These are phyloP conservation scores for Nigrospora sphaerica DNA, from an alignment of 2,329 filamentous ascomycete species.

Conservation along the genomic window DNA sequence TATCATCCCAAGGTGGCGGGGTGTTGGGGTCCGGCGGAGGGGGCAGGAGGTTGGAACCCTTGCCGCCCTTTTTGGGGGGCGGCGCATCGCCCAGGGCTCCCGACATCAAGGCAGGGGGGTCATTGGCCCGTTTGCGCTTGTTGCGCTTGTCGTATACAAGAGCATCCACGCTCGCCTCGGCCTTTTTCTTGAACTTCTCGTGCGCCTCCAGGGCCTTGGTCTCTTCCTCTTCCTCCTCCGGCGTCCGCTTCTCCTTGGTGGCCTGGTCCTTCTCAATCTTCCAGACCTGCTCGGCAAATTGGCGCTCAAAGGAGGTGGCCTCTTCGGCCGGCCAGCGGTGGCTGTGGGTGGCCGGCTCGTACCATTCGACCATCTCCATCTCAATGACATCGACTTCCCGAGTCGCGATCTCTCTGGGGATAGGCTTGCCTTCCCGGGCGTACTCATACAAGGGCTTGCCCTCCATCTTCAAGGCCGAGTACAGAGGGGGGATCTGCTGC, in stretches of 20 bases:
- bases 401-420: conserved; percentile 78
- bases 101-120: conserved; percentile 44
- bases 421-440: conserved; percentile 78
- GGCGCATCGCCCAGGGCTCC: conserved; percentile 47
- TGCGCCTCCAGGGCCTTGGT: conserved; percentile 47
- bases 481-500: conserved; percentile 86
- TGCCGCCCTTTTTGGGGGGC: conserved; percentile 30
- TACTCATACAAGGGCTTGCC: conserved; percentile 96
- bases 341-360: conserved; percentile 71
- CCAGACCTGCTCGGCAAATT: conserved; percentile 67
- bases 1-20: conserved; percentile 49
- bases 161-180: conserved; percentile 50
- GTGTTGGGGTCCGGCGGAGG: conserved; percentile 36
- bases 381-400: conserved; percentile 71
- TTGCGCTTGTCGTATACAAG: conserved; percentile 44
- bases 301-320: conserved; percentile 67
- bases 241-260: conserved; percentile 38
- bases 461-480: conserved; percentile 86
- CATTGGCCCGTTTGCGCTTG: conserved; percentile 28
- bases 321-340: conserved; percentile 76
- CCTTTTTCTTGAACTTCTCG: conserved; percentile 50
- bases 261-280: conserved; percentile 52
- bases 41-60: conserved; percentile 48
- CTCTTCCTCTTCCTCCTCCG: conserved; percentile 49
- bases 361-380: conserved; percentile 78